Percentiles rank a stretch among this genome's conserved stretches.
These are phyloP conservation scores for Tetracladium maxilliforme DNA, from an alignment of 2,329 filamentous ascomycete genomes.

Conservation along the genomic window DNA sequence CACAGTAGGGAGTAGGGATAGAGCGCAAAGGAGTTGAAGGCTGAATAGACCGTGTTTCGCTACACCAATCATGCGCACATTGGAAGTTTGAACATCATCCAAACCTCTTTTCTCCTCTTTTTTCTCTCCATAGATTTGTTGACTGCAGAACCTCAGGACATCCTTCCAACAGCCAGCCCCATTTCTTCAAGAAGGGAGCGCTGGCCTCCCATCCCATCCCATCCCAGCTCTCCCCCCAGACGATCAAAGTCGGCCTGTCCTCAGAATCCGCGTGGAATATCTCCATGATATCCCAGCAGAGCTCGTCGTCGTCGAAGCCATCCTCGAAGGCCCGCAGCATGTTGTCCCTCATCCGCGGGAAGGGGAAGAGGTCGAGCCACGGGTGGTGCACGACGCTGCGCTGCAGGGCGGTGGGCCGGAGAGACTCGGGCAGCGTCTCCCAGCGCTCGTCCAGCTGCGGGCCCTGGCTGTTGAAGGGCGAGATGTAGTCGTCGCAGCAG, in stretches of 20 bases:
- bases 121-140: conserved; percentile 20
- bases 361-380: conserved; percentile 19
- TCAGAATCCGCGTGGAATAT: conserved; percentile 3
- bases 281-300: conserved; percentile 21
- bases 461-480: conserved; percentile 1
- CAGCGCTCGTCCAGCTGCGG: not conserved
- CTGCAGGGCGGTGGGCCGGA: conserved; percentile 23
- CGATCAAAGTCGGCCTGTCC: conserved; percentile 19
- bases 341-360: conserved; percentile 23
- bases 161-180: conserved; percentile 21
- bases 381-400: conserved; percentile 22
- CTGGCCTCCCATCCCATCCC: conserved; percentile 29
- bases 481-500: conserved; percentile 2
- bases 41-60: too few species aligned
- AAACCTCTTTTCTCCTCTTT: conserved; percentile 2
- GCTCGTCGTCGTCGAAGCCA: conserved; percentile 16
- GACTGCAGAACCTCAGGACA: conserved; percentile 20
- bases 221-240: conserved; percentile 33
- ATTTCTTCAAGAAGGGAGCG: conserved; percentile 27
- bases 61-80: too few species aligned
- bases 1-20: too few species aligned
- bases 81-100: too few species aligned
- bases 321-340: conserved; percentile 15
- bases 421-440: conserved; percentile 4
- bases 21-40: too few species aligned